A percentile compares a stretch with the other conserved stretches of the same genome.
Evolutionary conservation across 805 yeast genomes (phyloP).

Genomic region (Lachancea sp.): DNA sequence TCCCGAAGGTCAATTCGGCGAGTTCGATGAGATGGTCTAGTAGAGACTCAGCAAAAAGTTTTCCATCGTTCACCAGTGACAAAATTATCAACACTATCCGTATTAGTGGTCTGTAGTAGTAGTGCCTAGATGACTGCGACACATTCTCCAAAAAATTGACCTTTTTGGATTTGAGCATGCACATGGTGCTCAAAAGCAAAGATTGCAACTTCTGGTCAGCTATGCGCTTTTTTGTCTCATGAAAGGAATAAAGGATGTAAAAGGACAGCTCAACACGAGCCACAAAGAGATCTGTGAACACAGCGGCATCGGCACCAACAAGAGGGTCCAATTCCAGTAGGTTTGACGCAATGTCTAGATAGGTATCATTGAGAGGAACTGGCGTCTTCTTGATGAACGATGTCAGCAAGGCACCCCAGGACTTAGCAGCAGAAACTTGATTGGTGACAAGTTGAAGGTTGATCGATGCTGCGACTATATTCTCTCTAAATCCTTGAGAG

Average conservation of each 20-base stretch:
- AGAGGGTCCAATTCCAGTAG: conserved; percentile 47
- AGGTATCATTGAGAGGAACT: conserved; percentile 29
- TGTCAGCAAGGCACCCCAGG: conserved; percentile 73
- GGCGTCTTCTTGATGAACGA: conserved; percentile 47
- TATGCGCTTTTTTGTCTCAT: conserved; percentile 16
- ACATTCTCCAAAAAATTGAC: conserved; percentile 43
- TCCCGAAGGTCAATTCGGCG: conserved; percentile 57
- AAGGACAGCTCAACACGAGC: conserved; percentile 66
- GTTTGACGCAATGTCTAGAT: conserved; percentile 38
- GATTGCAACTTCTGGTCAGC: conserved; percentile 26
- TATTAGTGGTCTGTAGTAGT: conserved; percentile 52
- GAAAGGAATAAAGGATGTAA: conserved; percentile 33
- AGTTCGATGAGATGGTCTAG: conserved; percentile 49
- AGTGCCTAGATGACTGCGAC: conserved; percentile 32
- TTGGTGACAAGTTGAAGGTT: conserved; percentile 58
- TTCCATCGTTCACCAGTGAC: conserved; percentile 37
- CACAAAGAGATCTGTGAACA: conserved; percentile 46
- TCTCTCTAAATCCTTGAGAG: conserved; percentile 37
- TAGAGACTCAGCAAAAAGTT: conserved; percentile 40
- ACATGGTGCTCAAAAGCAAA: conserved; percentile 23
- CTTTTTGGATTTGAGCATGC: conserved; percentile 41
- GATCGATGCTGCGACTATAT: conserved; percentile 51
- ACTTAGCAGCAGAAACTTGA: conserved; percentile 62
- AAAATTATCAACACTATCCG: conserved; percentile 50
- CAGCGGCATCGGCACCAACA: conserved; percentile 45